A percentile compares a stretch with the other conserved stretches of the same genome.
phyloP scores from a whole-genome alignment of 2,329 filamentous ascomycete species.

The Microascus cirrosus region DNA sequence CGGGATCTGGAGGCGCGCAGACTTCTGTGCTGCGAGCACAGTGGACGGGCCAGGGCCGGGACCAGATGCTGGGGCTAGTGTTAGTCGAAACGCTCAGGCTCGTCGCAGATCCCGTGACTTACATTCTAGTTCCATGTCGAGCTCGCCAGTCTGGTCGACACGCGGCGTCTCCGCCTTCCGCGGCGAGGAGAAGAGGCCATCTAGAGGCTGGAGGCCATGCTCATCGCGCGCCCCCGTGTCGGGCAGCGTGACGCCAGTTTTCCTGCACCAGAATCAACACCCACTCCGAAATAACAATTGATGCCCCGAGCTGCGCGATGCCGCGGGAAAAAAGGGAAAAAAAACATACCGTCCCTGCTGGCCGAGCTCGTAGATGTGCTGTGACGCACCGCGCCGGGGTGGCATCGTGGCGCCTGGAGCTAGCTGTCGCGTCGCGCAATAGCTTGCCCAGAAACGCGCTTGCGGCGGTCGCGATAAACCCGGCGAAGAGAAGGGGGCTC shows the following conservation, averaged over 20 bases:
- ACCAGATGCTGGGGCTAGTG: conserved; percentile 29
- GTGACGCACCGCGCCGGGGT: background rate
- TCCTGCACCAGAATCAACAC: conserved; percentile 37
- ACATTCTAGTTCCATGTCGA: conserved; percentile 39
- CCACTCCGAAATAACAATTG: background rate
- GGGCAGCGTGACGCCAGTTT: conserved; percentile 75
- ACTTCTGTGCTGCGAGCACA: conserved; percentile 38
- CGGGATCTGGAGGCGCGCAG: conserved; percentile 33
- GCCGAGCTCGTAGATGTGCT: conserved; percentile 17
- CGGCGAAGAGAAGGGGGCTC: background rate
- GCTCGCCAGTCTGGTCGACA: conserved; percentile 22
- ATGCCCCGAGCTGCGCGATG: background rate
- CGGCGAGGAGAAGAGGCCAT: conserved; percentile 82
- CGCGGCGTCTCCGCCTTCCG: conserved; percentile 33
- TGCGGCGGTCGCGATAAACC: background rate
- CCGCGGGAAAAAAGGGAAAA: background rate
- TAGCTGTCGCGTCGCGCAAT: background rate
- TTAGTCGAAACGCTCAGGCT: background rate
- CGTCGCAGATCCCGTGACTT: background rate
- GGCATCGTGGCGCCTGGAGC: background rate
- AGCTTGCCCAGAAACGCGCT: background rate
- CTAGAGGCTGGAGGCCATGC: conserved; percentile 81
- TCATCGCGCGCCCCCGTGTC: conserved; percentile 78
- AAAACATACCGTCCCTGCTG: conserved; percentile 24
- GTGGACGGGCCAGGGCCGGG: conserved; percentile 43